Conservation (phyloP, 1,139 yeast genomes). For the Scheffersomyces parashehatae region DNA sequence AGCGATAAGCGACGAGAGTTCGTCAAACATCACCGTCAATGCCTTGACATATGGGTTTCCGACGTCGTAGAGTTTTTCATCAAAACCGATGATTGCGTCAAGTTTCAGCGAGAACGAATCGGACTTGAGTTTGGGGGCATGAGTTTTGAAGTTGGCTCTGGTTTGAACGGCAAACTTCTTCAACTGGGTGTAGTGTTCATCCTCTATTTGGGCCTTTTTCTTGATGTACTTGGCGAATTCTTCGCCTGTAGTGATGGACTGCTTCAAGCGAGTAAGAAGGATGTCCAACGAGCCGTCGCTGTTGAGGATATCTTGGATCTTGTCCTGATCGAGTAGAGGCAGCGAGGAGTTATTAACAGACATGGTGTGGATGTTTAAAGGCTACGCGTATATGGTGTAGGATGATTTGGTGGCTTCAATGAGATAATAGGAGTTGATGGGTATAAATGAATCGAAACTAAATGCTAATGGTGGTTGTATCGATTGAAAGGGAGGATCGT, state of each 20-base stretch:
- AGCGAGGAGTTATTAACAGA: too few relatives aligned
- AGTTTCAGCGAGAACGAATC: slow-evolving; percentile 72
- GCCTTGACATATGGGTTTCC: slow-evolving; percentile 79
- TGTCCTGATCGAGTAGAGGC: slow-evolving; percentile 27
- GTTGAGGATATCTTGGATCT: slow-evolving; percentile 32
- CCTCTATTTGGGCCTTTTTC: slow-evolving; percentile 77
- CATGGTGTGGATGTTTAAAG: too few relatives aligned
- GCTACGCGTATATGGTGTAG: too few relatives aligned
- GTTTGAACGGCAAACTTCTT: slow-evolving; percentile 64
- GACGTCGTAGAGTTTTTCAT: slow-evolving; percentile 72
- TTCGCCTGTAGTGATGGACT: slow-evolving; percentile 76
- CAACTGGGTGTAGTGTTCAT: slow-evolving; percentile 73
- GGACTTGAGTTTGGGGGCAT: slow-evolving; percentile 43
- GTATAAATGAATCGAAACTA: too few relatives aligned
- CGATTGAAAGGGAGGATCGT: too few relatives aligned
- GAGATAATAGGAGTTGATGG: too few relatives aligned
- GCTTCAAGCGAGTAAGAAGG: slow-evolving; percentile 71
- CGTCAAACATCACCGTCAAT: slow-evolving; percentile 82
- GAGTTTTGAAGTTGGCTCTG: slow-evolving; percentile 47
- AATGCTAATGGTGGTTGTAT: too few relatives aligned
- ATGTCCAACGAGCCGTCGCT: slow-evolving; percentile 57
- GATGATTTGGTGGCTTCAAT: too few relatives aligned
- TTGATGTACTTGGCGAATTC: slow-evolving; percentile 79
- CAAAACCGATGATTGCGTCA: slow-evolving; percentile 71
- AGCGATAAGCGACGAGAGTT: slow-evolving; percentile 68